A percentile compares a stretch with the other conserved stretches of the same genome.
Evolutionary conservation across 2,329 filamentous ascomycete genomes (phyloP).

Genomic region (Bipolaris bicolor): DNA sequence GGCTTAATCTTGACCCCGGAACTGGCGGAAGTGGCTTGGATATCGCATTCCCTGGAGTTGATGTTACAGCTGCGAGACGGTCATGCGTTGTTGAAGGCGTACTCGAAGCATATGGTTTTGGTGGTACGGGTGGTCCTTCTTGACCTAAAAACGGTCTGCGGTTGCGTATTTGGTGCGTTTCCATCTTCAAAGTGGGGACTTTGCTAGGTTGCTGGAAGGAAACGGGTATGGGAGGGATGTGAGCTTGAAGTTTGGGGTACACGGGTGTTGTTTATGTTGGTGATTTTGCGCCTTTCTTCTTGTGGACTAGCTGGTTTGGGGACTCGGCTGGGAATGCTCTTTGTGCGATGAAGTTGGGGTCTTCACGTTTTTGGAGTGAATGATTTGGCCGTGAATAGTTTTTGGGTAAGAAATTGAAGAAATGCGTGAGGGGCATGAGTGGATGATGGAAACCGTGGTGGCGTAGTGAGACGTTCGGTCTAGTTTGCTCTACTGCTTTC

Average conservation of each 20-base stretch:
- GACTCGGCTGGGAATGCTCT: too few species aligned
- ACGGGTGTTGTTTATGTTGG: too few species aligned
- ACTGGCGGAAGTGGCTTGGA: slow-evolving; percentile 8
- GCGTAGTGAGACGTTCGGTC: too few species aligned
- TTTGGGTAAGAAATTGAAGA: neutral
- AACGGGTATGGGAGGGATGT: neutral
- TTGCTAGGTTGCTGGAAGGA: neutral
- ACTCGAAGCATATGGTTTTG: neutral
- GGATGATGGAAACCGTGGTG: neutral
- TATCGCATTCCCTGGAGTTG: neutral
- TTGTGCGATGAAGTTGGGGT: too few species aligned
- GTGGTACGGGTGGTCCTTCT: slow-evolving; percentile 1
- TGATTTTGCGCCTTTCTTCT: neutral
- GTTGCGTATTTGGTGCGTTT: neutral
- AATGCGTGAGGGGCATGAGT: neutral
- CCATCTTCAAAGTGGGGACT: neutral
- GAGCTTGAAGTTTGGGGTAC: too few species aligned
- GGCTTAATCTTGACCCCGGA: neutral
- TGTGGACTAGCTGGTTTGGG: neutral
- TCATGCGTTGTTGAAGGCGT: neutral
- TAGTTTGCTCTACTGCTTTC: neutral
- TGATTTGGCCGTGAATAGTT: neutral
- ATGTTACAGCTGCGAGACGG: neutral
- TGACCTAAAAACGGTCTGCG: neutral
- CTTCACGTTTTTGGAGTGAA: too few species aligned